Percentiles rank a stretch among this genome's conserved stretches.
Conservation (phyloP, 768 basidiomycete genomes). For the Calocybe cyanea region DNA sequence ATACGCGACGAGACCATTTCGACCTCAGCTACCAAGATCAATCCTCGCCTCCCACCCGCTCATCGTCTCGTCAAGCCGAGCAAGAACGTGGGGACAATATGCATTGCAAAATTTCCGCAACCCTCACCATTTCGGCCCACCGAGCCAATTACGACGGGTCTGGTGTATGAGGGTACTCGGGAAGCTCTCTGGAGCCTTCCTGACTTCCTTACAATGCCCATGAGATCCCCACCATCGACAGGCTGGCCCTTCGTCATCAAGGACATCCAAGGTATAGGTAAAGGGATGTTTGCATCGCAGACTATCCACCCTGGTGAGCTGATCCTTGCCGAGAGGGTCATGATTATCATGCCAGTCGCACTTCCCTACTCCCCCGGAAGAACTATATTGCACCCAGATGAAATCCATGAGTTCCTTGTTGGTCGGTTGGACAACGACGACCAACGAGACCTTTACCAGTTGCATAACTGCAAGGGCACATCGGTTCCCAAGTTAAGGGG, state of each 20-base stretch:
- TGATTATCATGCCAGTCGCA: too few species aligned
- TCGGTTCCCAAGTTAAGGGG: background rate
- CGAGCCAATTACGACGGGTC: background rate
- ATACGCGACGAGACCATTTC: too few species aligned
- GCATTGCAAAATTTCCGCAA: background rate
- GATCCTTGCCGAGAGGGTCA: background rate
- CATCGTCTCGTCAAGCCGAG: too few species aligned
- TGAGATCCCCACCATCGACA: too few species aligned
- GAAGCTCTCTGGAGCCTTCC: slow-evolving; percentile 2
- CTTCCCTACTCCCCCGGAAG: too few species aligned
- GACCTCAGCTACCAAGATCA: too few species aligned
- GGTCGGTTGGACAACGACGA: background rate
- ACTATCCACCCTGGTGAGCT: background rate
- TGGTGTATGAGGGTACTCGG: background rate
- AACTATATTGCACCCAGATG: too few species aligned
- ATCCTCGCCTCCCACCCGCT: too few species aligned
- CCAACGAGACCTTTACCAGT: background rate
- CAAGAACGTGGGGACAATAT: too few species aligned
- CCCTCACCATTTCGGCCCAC: slow-evolving; percentile 1
- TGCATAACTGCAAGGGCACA: background rate
- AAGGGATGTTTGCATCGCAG: background rate
- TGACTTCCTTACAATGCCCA: background rate
- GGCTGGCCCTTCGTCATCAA: slow-evolving; percentile 1
- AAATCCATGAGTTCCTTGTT: background rate
- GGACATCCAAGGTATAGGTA: background rate